A percentile compares a stretch with the other conserved stretches of the same genome.
Conservation (phyloP, 1,139 yeast genomes). For the Sugiyamaella novakii region DNA sequence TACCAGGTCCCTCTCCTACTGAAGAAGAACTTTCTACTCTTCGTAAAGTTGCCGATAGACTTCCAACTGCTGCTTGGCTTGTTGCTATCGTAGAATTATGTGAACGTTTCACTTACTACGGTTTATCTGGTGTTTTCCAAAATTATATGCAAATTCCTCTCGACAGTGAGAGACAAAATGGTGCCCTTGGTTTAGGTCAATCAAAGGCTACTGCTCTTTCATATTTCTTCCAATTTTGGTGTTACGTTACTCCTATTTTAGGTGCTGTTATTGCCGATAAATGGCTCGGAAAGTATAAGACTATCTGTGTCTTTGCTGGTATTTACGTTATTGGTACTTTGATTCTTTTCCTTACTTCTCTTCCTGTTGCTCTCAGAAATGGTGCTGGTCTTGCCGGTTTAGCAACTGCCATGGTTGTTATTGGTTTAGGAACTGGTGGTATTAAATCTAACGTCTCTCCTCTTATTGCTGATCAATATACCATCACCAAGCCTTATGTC, state of each 20-base stretch:
- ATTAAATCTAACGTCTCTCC: constrained; percentile 81
- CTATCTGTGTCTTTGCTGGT: constrained; percentile 63
- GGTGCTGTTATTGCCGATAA: constrained; percentile 81
- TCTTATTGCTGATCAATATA: constrained; percentile 74
- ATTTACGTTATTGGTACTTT: constrained; percentile 63
- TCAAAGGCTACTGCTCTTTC: constrained; percentile 74
- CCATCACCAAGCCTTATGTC: constrained; percentile 59
- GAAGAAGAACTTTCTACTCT: constrained; percentile 51
- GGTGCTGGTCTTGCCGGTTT: constrained; percentile 55
- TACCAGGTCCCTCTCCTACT: constrained; percentile 47
- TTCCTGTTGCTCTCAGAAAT: constrained; percentile 59
- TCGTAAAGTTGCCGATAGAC: constrained; percentile 46
- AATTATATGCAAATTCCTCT: constrained; percentile 66
- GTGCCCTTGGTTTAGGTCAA: constrained; percentile 63
- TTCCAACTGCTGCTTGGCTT: constrained; percentile 61
- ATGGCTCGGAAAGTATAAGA: constrained; percentile 69
- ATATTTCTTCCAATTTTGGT: constrained; percentile 79
- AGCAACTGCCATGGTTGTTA: constrained; percentile 60
- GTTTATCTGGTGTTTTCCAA: constrained; percentile 73
- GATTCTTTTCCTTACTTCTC: constrained; percentile 68
- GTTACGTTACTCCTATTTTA: constrained; percentile 75
- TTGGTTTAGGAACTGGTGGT: constrained; percentile 82
- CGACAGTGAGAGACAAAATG: constrained; percentile 50
- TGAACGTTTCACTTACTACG: constrained; percentile 84
- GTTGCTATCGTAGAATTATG: constrained; percentile 79